These are phyloP conservation scores for Pseudopithomyces maydicus DNA, from an alignment of 2,329 filamentous ascomycete genomes.

Conservation along the genomic window DNA sequence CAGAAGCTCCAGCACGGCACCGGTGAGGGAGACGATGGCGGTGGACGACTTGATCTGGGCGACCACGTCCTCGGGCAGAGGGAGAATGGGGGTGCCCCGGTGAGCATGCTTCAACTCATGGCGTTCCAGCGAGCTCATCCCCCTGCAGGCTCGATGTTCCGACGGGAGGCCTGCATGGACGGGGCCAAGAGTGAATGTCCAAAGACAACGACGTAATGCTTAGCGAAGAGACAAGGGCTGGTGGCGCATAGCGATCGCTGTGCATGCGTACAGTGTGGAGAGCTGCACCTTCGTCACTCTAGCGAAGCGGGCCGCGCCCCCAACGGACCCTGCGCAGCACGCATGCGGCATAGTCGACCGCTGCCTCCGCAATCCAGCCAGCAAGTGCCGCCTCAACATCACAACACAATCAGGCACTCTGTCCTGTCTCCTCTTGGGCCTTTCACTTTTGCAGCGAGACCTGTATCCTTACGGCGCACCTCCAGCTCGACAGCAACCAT, in stretches of 20 bases:
- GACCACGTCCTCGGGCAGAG: conserved; percentile 71
- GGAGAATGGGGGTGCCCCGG: conserved; percentile 58
- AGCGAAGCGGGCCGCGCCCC: conserved; percentile 6
- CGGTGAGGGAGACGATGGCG: conserved; percentile 75
- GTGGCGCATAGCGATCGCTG: conserved; percentile 2
- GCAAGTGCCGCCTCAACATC: conserved; percentile 8
- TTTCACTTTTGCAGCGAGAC: neutral
- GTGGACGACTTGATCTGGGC: conserved; percentile 85
- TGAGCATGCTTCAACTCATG: conserved; percentile 14
- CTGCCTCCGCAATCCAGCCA: conserved; percentile 6
- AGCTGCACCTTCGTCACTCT: neutral
- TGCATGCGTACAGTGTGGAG: neutral
- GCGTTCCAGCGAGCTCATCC: conserved; percentile 13
- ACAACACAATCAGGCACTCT: neutral
- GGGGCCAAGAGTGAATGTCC: neutral
- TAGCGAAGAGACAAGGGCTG: conserved; percentile 2
- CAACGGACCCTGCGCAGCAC: conserved; percentile 3
- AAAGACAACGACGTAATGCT: neutral
- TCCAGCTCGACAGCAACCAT: conserved; percentile 1
- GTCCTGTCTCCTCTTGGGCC: neutral
- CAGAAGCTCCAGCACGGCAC: conserved; percentile 72
- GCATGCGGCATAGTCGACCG: neutral
- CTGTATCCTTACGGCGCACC: neutral
- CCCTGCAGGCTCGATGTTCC: conserved; percentile 2
- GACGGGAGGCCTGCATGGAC: conserved; percentile 8